These are phyloP conservation scores for Pythium apleroticum DNA, from an alignment of 352 stramenopile genomes.

Conservation along the genomic window DNA sequence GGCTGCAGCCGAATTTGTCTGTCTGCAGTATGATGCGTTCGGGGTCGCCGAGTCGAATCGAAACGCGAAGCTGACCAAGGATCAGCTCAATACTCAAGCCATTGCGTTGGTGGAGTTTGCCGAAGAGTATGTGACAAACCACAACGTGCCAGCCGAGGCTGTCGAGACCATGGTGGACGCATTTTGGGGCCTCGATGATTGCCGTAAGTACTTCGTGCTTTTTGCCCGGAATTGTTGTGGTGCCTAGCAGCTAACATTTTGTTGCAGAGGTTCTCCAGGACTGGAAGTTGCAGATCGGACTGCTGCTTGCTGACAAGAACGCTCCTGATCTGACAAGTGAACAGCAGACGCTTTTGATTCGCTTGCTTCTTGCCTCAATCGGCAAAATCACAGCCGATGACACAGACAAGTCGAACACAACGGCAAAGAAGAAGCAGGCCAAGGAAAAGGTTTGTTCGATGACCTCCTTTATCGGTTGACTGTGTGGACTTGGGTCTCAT, in stretches of 20 bases:
- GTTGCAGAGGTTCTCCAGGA: slow-evolving; percentile 77
- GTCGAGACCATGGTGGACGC: slow-evolving; percentile 81
- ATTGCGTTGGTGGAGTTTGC: slow-evolving; percentile 90
- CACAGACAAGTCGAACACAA: slow-evolving; percentile 25
- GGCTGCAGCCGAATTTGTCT: slow-evolving; percentile 83
- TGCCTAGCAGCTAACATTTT: slow-evolving; percentile 15
- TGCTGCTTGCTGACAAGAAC: slow-evolving; percentile 81
- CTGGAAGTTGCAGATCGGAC: slow-evolving; percentile 71
- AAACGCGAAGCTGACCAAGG: slow-evolving; percentile 66
- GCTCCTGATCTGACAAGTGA: slow-evolving; percentile 74
- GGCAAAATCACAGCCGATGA: slow-evolving; percentile 50
- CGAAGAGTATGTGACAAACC: slow-evolving; percentile 81
- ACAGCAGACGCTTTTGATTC: slow-evolving; percentile 79
- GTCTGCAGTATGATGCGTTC: slow-evolving; percentile 88
- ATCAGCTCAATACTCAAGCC: slow-evolving; percentile 84
- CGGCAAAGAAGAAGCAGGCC: slow-evolving; percentile 50
- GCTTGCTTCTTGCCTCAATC: slow-evolving; percentile 67
- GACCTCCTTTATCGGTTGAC: not conserved
- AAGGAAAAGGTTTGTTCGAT: slow-evolving; percentile 49
- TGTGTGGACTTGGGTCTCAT: not conserved
- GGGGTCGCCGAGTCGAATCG: slow-evolving; percentile 68
- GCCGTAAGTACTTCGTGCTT: slow-evolving; percentile 49
- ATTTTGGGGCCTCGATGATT: slow-evolving; percentile 86
- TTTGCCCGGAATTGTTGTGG: slow-evolving; percentile 9
- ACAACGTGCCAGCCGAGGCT: slow-evolving; percentile 50